Base-by-base conservation (phyloP, 2,329 filamentous ascomycete genomes). In the Arthrobotrys sinensis region DNA sequence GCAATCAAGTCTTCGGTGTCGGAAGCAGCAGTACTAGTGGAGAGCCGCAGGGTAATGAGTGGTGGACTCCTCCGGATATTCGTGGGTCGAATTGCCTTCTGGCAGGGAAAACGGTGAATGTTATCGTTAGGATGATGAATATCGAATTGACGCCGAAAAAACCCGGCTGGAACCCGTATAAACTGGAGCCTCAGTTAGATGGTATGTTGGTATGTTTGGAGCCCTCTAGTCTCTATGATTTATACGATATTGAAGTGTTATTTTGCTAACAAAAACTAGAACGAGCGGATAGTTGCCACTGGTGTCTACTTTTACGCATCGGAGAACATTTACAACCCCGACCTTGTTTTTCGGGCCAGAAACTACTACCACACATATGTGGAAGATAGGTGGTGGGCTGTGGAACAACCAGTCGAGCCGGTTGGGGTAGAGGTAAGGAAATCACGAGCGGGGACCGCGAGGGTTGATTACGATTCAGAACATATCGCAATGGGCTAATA, bases 281-380 rank as follows among this genome's bases (percentile, higher is more conserved):
- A 65, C 21, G 60, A 65, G 45, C 60, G 60, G 19, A 65, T 65
- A 16, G 16, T 65, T 21, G 16, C 60, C n/a, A 65, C 60, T 5
- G 60, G 60, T 1, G 45, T 65, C 2, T 65, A 65, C 38, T 65
- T 34, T 21, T 65, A 65, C 21, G 60, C 16, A 5, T 8, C 24
- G 28, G 60, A 46, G 24, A 65, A 65, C 21, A 28, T 65, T 11
- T 14, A 12, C 11, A 5, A 12, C 6, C n/a, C 38, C 1, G 11
- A 34, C 4, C 60, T 65, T n/a, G 4, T 4, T 5, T 65, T 65
- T 12, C 36, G 36, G 2, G 36, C 12, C 6, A 38, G 12, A 10
- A 12, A 38, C 12, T 12, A 38, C 36, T 38, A 28, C 24, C 24
- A 4, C 24, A 28, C 24, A 28, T 28, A 28, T 4, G 24, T 4